phyloP scores from a whole-genome alignment of 257 asterid species.

The Solanum paucissectum region DNA sequence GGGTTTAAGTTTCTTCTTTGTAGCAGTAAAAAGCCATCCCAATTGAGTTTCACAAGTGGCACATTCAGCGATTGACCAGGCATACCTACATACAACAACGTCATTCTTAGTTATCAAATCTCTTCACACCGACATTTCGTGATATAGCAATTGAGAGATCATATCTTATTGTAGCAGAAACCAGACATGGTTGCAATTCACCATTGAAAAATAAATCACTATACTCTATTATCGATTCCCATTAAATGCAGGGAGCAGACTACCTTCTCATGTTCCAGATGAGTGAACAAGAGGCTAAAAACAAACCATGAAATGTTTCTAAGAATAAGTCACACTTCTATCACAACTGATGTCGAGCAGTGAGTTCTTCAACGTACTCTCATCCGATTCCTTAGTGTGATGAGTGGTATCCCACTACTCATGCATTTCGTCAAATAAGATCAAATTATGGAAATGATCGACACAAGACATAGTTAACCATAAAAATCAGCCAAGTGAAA shows the following conservation, averaged over 20 bases:
- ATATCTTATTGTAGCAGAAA: not conserved
- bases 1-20: conserved; percentile 54
- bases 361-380: not conserved
- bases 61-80: conserved; percentile 86
- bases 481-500: not conserved
- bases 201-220: not conserved
- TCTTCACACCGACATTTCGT: not conserved
- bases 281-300: not conserved
- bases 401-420: not conserved
- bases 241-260: not conserved
- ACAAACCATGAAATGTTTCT: not conserved
- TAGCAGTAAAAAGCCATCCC: conserved; percentile 89
- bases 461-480: not conserved
- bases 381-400: not conserved
- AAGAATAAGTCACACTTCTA: not conserved
- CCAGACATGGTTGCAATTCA: not conserved
- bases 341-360: not conserved
- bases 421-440: not conserved
- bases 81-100: conserved; percentile 60
- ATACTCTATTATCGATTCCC: not conserved
- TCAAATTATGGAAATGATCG: not conserved
- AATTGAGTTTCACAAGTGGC: conserved; percentile 59
- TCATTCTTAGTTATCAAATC: not conserved
- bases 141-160: not conserved
- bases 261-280: not conserved